Evolutionary conservation across 352 stramenopile species (phyloP).

Genomic region (Pythium periplocum): DNA sequence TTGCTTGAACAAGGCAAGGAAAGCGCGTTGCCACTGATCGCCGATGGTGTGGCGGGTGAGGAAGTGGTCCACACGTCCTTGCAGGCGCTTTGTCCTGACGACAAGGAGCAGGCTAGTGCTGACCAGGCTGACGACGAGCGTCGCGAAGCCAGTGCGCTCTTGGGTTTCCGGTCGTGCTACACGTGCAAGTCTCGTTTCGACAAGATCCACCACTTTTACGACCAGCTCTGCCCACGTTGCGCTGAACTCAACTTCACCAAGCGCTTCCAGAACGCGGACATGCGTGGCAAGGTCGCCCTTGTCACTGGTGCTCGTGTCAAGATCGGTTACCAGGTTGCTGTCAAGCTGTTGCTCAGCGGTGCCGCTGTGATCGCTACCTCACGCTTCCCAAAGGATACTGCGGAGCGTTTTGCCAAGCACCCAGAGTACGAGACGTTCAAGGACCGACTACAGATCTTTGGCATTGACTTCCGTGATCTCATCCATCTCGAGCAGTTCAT

Average conservation of each 20-base stretch:
- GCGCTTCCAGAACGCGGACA: constrained; percentile 87
- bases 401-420: constrained; percentile 87
- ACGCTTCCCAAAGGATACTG: constrained; percentile 92
- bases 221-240: constrained; percentile 94
- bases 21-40: constrained; percentile 80
- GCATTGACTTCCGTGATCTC: constrained; percentile 95
- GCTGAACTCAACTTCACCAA: constrained; percentile 94
- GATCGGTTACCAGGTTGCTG: constrained; percentile 93
- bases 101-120: constrained; percentile 39
- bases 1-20: constrained; percentile 84
- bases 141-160: constrained; percentile 53
- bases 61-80: constrained; percentile 54
- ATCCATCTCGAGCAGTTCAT: constrained; percentile 95
- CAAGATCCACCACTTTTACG: constrained; percentile 95
- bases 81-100: constrained; percentile 57
- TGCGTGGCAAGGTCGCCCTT: constrained; percentile 88
- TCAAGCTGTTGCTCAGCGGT: constrained; percentile 93
- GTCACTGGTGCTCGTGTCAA: constrained; percentile 96
- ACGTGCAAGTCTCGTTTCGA: constrained; percentile 94
- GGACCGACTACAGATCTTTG: constrained; percentile 92
- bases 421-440: constrained; percentile 92
- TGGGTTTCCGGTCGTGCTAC: constrained; percentile 93
- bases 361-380: constrained; percentile 93
- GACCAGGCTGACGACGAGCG: constrained; percentile 42
- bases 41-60: constrained; percentile 85